Evolutionary conservation across 2,329 filamentous ascomycete species (phyloP).

Genomic region (Fusarium tjaetaba): DNA sequence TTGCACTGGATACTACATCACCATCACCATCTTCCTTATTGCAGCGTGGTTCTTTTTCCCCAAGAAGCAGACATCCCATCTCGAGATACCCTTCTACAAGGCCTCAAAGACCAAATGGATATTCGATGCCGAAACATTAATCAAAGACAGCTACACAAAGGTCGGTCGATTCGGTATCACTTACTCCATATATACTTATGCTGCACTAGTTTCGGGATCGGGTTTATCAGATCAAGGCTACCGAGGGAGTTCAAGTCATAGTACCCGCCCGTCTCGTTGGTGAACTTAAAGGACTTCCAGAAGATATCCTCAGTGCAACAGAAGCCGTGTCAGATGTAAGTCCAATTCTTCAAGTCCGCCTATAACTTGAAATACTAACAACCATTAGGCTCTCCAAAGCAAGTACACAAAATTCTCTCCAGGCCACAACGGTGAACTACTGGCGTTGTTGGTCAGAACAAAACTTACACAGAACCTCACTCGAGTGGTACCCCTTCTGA

Average conservation of each 20-base stretch:
- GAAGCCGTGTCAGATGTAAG: constrained; percentile 60
- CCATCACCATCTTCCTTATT: constrained; percentile 50
- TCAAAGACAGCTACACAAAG: constrained; percentile 61
- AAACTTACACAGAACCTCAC: constrained; percentile 60
- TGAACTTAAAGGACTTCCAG: constrained; percentile 60
- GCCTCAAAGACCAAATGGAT: constrained; percentile 62
- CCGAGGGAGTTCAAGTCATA: constrained; percentile 60
- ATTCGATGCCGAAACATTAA: constrained; percentile 58
- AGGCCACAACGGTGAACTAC: constrained; percentile 57
- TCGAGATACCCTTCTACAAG: constrained; percentile 58
- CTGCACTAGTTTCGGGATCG: constrained; percentile 55
- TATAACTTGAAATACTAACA: background rate
- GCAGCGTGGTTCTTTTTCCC: constrained; percentile 53
- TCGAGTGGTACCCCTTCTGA: constrained; percentile 57
- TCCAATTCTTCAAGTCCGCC: background rate
- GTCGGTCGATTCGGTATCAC: constrained; percentile 39
- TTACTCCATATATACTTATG: constrained; percentile 26
- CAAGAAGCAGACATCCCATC: constrained; percentile 43
- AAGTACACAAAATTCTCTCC: constrained; percentile 62
- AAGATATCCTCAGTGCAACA: constrained; percentile 59
- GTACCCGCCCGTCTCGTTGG: constrained; percentile 56
- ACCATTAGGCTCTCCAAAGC: constrained; percentile 57
- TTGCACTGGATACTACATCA: constrained; percentile 54
- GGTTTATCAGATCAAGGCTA: constrained; percentile 63
- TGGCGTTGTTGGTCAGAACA: constrained; percentile 57